A percentile compares a stretch with the other conserved stretches of the same genome.
Conservation (phyloP, 2,329 filamentous ascomycete genomes). For the Penicillium digitatum region DNA sequence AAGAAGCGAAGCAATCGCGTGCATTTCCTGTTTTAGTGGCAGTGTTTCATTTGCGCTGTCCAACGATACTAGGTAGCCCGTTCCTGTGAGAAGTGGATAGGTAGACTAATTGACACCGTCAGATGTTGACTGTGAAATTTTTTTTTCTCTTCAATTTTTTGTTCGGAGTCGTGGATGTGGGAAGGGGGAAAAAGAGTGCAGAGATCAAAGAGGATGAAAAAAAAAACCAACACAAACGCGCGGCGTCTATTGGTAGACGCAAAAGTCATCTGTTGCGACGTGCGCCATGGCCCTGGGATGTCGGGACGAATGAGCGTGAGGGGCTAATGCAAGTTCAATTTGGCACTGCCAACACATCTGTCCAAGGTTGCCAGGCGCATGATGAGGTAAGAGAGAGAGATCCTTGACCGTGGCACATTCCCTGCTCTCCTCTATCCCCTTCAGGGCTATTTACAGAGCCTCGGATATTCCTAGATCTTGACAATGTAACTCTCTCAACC, state of each 20-base stretch:
- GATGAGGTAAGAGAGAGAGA: slow-evolving; percentile 6
- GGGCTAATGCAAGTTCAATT: slow-evolving; percentile 24
- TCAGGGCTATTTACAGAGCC: background rate
- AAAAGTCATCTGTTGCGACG: slow-evolving; percentile 23
- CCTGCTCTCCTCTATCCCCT: background rate
- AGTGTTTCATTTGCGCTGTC: slow-evolving; percentile 10
- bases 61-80: background rate
- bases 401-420: background rate
- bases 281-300: slow-evolving; percentile 20
- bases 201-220: background rate
- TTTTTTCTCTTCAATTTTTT: background rate
- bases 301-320: slow-evolving; percentile 13
- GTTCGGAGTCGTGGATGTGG: background rate
- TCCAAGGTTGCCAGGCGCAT: background rate
- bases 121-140: background rate
- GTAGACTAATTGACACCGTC: background rate
- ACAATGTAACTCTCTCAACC: background rate
- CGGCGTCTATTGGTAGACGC: slow-evolving; percentile 25
- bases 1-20: slow-evolving; percentile 9
- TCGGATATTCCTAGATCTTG: background rate
- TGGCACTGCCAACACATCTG: slow-evolving; percentile 23
- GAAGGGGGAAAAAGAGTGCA: background rate
- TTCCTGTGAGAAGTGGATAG: slow-evolving; percentile 6
- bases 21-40: slow-evolving; percentile 15
- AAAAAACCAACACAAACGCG: slow-evolving; percentile 26